phyloP scores from a whole-genome alignment of 2,329 filamentous ascomycete genomes.

The Plenodomus tracheiphilus region DNA sequence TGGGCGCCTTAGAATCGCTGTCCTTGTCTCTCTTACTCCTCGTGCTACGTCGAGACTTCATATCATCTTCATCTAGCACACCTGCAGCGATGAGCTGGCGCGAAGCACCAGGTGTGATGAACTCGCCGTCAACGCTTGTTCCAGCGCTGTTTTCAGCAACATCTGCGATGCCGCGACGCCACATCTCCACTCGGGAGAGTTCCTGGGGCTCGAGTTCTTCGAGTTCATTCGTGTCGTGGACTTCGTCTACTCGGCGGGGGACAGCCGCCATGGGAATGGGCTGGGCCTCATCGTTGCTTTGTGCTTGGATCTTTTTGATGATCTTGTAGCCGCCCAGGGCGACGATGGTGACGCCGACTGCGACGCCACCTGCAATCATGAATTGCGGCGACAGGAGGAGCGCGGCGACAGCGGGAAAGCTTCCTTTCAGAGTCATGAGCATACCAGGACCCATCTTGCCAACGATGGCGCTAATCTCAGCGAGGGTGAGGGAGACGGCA shows the following conservation, averaged over 20 bases:
- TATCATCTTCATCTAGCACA: slow-evolving; percentile 52
- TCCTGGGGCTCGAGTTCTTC: slow-evolving; percentile 56
- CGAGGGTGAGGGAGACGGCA: slow-evolving; percentile 87
- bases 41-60: slow-evolving; percentile 45
- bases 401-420: slow-evolving; percentile 83
- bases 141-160: slow-evolving; percentile 57
- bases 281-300: slow-evolving; percentile 39
- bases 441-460: slow-evolving; percentile 84
- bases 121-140: slow-evolving; percentile 67
- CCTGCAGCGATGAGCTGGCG: slow-evolving; percentile 51
- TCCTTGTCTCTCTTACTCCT: slow-evolving; percentile 26
- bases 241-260: slow-evolving; percentile 8
- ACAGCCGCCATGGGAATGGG: slow-evolving; percentile 18
- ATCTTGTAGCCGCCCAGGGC: slow-evolving; percentile 98
- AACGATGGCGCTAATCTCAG: slow-evolving; percentile 82
- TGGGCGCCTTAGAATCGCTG: slow-evolving; percentile 18
- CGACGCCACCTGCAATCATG: slow-evolving; percentile 86
- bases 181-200: slow-evolving; percentile 62
- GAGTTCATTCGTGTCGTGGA: slow-evolving; percentile 21
- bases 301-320: slow-evolving; percentile 75
- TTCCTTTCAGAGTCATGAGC: slow-evolving; percentile 73
- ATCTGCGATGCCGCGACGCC: slow-evolving; percentile 67
- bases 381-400: slow-evolving; percentile 91
- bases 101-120: slow-evolving; percentile 63
- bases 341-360: slow-evolving; percentile 90